Conservation (phyloP, 2,329 filamentous ascomycete species). For the Kalmusia sp. region DNA sequence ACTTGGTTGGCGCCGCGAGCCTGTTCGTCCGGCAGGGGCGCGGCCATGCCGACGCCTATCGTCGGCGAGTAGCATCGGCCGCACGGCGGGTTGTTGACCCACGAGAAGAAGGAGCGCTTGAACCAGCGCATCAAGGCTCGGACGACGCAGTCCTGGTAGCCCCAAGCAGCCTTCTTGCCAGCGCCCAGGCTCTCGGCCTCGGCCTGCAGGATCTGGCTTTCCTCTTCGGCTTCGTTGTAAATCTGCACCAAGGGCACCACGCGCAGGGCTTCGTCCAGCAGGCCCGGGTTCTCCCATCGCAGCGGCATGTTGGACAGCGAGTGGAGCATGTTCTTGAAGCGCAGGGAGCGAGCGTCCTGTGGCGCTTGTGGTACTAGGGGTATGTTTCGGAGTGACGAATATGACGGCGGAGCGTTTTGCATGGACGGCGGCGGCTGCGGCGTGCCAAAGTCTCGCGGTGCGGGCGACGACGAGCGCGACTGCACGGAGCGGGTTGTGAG, state of each 20-base stretch:
- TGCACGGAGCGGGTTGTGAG: conserved; percentile 67
- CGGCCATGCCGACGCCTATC: conserved; percentile 80
- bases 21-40: conserved; percentile 85
- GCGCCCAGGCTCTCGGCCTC: conserved; percentile 87
- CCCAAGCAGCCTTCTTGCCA: conserved; percentile 85
- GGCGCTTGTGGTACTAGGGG: conserved; percentile 79
- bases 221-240: conserved; percentile 93
- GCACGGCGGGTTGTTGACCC: conserved; percentile 95
- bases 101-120: conserved; percentile 91
- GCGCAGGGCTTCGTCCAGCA: conserved; percentile 89
- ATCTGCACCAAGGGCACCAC: conserved; percentile 88
- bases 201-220: conserved; percentile 84
- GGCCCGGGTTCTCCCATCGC: conserved; percentile 94
- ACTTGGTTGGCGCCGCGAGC: conserved; percentile 87
- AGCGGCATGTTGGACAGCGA: conserved; percentile 86
- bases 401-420: conserved; percentile 60
- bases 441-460: conserved; percentile 56
- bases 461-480: conserved; percentile 67
- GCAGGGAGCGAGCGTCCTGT: conserved; percentile 54
- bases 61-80: conserved; percentile 82
- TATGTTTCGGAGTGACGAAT: conserved; percentile 67
- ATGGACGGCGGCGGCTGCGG: conserved; percentile 43
- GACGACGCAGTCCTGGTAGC: conserved; percentile 96
- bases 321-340: conserved; percentile 74
- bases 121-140: conserved; percentile 93